phyloP scores from a whole-genome alignment of 768 basidiomycete genomes.

The Hebeloma cylindrosporum region DNA sequence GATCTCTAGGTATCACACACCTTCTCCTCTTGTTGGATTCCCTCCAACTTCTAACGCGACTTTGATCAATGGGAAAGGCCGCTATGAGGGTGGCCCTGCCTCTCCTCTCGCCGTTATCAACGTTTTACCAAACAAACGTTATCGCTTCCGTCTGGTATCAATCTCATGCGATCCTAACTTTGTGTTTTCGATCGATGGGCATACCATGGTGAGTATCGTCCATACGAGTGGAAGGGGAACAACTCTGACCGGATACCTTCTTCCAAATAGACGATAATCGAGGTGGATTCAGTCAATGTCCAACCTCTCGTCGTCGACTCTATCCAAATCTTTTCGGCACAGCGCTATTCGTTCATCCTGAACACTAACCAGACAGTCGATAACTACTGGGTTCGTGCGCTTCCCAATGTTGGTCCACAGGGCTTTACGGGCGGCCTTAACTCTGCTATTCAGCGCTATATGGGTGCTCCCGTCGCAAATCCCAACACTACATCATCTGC shows the following conservation, averaged over 20 bases:
- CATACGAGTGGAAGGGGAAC: background rate
- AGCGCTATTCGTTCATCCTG: conserved; percentile 51
- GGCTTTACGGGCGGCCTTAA: conserved; percentile 27
- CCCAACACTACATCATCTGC: conserved; percentile 35
- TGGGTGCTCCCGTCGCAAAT: conserved; percentile 35
- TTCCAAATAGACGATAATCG: conserved; percentile 31
- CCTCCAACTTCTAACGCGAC: conserved; percentile 34
- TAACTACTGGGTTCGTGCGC: conserved; percentile 47
- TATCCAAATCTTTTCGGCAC: conserved; percentile 45
- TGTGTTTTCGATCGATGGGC: conserved; percentile 44
- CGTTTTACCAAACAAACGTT: conserved; percentile 35
- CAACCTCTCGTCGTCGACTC: conserved; percentile 38
- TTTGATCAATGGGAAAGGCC: conserved; percentile 51
- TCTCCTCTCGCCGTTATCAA: conserved; percentile 37
- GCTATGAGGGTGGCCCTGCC: conserved; percentile 34
- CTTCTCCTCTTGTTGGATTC: conserved; percentile 24
- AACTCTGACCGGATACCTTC: background rate
- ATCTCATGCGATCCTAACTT: conserved; percentile 47
- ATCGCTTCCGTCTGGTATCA: conserved; percentile 47
- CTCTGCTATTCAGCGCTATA: conserved; percentile 53
- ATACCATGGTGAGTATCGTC: conserved; percentile 30
- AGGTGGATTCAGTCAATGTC: conserved; percentile 42
- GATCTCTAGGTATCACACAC: conserved; percentile 29
- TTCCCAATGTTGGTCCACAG: conserved; percentile 27
- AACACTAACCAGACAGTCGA: conserved; percentile 25